A percentile compares a stretch with the other conserved stretches of the same genome.
Evolutionary conservation across 169 alveolate species (phyloP).

Genomic region (Theileria orientalis): DNA sequence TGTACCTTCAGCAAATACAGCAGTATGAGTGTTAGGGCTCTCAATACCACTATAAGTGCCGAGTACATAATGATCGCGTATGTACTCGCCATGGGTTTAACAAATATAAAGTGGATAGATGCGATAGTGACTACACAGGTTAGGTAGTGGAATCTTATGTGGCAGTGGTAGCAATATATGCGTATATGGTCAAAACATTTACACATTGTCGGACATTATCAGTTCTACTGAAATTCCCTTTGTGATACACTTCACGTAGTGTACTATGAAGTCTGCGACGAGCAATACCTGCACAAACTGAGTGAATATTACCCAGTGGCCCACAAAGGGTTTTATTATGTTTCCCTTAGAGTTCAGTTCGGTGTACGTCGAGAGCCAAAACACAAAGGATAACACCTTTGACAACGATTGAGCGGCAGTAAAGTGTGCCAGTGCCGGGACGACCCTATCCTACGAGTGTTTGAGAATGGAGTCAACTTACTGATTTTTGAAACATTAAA

Average conservation of each 20-base stretch:
- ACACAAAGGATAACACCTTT: conserved; percentile 83
- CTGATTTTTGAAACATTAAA: conserved; percentile 87
- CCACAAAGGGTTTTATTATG: conserved; percentile 84
- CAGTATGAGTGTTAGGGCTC: not conserved
- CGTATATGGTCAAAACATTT: conserved; percentile 12
- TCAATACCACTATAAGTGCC: not conserved
- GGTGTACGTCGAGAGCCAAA: conserved; percentile 88
- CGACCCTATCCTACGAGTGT: conserved; percentile 72
- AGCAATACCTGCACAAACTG: conserved; percentile 84
- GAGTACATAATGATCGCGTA: not conserved
- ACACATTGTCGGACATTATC: conserved; percentile 81
- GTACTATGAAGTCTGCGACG: conserved; percentile 88
- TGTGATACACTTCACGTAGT: conserved; percentile 83
- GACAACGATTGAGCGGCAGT: conserved; percentile 91
- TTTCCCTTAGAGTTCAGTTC: conserved; percentile 82
- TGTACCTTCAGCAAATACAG: conserved; percentile 11
- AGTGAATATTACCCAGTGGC: conserved; percentile 85
- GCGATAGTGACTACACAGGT: not conserved
- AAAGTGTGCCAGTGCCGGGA: conserved; percentile 89
- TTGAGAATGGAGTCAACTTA: conserved; percentile 15
- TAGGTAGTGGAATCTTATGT: not conserved
- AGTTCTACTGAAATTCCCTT: conserved; percentile 83
- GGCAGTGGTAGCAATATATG: no score
- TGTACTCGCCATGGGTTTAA: not conserved
- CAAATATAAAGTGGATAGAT: not conserved